phyloP scores from a whole-genome alignment of 2,329 filamentous ascomycete species.

The Fusarium mexicanum region DNA sequence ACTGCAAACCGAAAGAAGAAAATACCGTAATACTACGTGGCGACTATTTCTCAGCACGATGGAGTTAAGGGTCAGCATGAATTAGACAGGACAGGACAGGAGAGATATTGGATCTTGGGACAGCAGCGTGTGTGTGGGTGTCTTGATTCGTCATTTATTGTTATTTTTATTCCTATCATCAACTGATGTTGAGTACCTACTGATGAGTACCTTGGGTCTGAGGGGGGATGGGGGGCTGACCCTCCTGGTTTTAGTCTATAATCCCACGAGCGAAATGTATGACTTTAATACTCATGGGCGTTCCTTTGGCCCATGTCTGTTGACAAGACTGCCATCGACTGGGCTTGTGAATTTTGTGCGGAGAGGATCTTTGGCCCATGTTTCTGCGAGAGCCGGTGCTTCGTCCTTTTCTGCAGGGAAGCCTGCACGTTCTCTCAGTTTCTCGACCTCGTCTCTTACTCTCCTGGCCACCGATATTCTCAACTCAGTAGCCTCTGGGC shows the following conservation, averaged over 20 bases:
- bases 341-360: constrained; percentile 61
- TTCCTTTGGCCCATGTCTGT: constrained; percentile 45
- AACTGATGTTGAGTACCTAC: constrained; percentile 24
- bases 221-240: constrained; percentile 8
- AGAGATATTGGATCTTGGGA: constrained; percentile 31
- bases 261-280: constrained; percentile 28
- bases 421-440: constrained; percentile 76
- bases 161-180: background rate
- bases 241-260: constrained; percentile 10
- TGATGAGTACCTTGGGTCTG: background rate
- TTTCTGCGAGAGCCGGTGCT: constrained; percentile 79
- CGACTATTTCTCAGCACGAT: constrained; percentile 24
- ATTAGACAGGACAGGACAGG: constrained; percentile 34
- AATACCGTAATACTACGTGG: constrained; percentile 19
- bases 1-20: constrained; percentile 7
- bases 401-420: constrained; percentile 81
- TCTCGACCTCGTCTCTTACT: constrained; percentile 82
- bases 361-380: constrained; percentile 71
- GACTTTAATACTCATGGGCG: constrained; percentile 14
- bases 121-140: constrained; percentile 11
- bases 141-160: constrained; percentile 12
- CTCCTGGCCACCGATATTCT: constrained; percentile 82
- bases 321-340: constrained; percentile 63
- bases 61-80: constrained; percentile 40
- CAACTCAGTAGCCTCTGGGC: constrained; percentile 72